phyloP scores from a whole-genome alignment of 2,329 filamentous ascomycete species.

The Beauveria sp. region DNA sequence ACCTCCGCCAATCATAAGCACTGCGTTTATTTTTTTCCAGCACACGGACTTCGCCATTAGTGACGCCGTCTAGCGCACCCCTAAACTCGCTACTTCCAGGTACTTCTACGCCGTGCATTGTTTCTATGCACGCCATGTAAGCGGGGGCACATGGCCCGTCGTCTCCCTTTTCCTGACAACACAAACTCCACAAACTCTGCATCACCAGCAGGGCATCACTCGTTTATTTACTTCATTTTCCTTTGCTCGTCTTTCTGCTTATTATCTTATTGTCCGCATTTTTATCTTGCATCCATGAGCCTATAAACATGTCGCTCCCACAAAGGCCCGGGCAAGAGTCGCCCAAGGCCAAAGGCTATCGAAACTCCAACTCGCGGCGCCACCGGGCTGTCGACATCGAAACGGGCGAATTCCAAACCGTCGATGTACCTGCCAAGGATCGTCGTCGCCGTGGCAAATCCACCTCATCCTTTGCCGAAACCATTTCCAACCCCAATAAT shows the following conservation, averaged over 20 bases:
- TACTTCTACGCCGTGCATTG: background rate
- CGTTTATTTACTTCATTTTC: slow-evolving; percentile 1
- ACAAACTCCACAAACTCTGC: slow-evolving; percentile 12
- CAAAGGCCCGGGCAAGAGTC: slow-evolving; percentile 3
- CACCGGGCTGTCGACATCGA: slow-evolving; percentile 51
- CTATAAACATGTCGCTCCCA: slow-evolving; percentile 8
- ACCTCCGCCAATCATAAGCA: background rate
- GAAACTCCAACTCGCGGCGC: slow-evolving; percentile 7
- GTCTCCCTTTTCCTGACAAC: slow-evolving; percentile 10
- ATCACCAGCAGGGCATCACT: slow-evolving; percentile 8
- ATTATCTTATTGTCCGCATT: background rate
- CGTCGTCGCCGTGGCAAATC: slow-evolving; percentile 51
- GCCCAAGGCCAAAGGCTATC: background rate
- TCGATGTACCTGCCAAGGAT: slow-evolving; percentile 28
- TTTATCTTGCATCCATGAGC: slow-evolving; percentile 2
- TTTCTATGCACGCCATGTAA: background rate
- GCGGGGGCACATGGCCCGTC: background rate
- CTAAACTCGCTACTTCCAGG: background rate
- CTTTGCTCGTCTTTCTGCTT: background rate
- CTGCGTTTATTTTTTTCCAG: slow-evolving; percentile 1
- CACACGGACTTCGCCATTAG: background rate
- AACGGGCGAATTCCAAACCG: slow-evolving; percentile 42
- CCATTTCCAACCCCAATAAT: slow-evolving; percentile 45
- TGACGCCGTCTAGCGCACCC: background rate
- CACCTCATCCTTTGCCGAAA: slow-evolving; percentile 51